Base-by-base conservation (phyloP, 2,329 filamentous ascomycete species). In the Plenodomus tracheiphilus region DNA sequence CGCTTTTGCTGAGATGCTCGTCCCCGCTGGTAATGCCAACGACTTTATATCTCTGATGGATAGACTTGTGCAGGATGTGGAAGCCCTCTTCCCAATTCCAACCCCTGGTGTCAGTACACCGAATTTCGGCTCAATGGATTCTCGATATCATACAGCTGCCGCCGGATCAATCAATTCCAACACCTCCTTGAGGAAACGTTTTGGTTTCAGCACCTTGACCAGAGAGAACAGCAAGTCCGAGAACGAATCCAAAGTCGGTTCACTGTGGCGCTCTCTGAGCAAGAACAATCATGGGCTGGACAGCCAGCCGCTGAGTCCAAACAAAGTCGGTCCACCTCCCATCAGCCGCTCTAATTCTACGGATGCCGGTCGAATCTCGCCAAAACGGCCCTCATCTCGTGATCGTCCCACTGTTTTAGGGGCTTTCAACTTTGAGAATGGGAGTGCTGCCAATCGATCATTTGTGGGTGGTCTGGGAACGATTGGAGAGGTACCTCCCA, bases 1-100 rank as follows among this genome's bases (percentile, higher is more conserved):
- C 38, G 89, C 91, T 1, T 97, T 97, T 75, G 87, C 91, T 0
- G 91, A 97, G 68, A 79, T 97, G 42, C 77, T 97, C 6, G 88
- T 94, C 2, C 82, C 85, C 4, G 87, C 91, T 49, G 88, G 86
- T 6, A 85, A 86, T 52, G 85, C 91, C 1, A 85, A 89, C 50
- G 83, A 91, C 54, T 94, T 93, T 68, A 92, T 97, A 59, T 94
- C 93, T 46, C 77, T 97, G 13, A 79, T 97, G 39, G 92, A 97
- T 73, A 85, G 90, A 17, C 81, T 97, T 18, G 91, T 97, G 0
- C 89, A 96, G 55, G 92, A 96, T 65, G 91, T 89, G 54, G 90
- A 96, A 47, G 84, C 85, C 22, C 85, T 97, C n/a, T 96, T 96
- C 62, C 88, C 91, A 43, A 85, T 89, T 9, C 65, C 67, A 37